Evolutionary conservation across 108 stramenopile genomes (phyloP).

Genomic region (Mediolabrus comicus): DNA sequence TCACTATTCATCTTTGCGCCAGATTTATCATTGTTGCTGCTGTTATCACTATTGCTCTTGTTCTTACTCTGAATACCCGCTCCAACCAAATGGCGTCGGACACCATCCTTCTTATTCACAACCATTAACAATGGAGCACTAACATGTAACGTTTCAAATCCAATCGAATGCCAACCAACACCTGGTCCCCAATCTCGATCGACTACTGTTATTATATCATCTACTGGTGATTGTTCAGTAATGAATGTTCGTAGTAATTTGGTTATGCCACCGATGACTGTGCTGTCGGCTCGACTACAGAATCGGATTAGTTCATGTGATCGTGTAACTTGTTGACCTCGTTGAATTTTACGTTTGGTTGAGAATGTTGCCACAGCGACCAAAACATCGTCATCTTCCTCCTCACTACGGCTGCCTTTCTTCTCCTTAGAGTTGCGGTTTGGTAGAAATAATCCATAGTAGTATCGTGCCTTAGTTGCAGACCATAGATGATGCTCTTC

Average conservation of each 20-base stretch:
- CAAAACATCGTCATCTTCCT: slow-evolving; percentile 30
- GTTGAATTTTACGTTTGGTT: slow-evolving; percentile 30
- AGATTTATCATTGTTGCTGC: neutral
- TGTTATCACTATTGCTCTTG: neutral
- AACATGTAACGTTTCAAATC: slow-evolving; percentile 40
- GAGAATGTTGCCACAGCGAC: slow-evolving; percentile 56
- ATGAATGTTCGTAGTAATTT: slow-evolving; percentile 49
- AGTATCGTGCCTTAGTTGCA: slow-evolving; percentile 40
- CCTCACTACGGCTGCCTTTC: neutral
- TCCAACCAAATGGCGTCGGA: slow-evolving; percentile 33
- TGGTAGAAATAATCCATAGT: slow-evolving; percentile 43
- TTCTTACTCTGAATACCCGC: slow-evolving; percentile 13
- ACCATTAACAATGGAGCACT: slow-evolving; percentile 49
- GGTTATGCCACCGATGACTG: slow-evolving; percentile 52
- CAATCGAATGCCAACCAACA: slow-evolving; percentile 39
- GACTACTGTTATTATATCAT: slow-evolving; percentile 59
- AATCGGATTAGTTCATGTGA: slow-evolving; percentile 63
- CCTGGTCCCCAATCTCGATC: slow-evolving; percentile 66
- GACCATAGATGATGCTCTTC: slow-evolving; percentile 56
- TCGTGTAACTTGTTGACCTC: neutral
- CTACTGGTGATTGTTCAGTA: slow-evolving; percentile 22
- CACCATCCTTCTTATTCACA: slow-evolving; percentile 11
- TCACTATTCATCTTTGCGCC: neutral
- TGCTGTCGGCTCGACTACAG: slow-evolving; percentile 29
- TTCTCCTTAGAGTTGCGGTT: neutral